Conservation (phyloP, 1,284 basidiomycete genomes). For the Ustilago curta region DNA sequence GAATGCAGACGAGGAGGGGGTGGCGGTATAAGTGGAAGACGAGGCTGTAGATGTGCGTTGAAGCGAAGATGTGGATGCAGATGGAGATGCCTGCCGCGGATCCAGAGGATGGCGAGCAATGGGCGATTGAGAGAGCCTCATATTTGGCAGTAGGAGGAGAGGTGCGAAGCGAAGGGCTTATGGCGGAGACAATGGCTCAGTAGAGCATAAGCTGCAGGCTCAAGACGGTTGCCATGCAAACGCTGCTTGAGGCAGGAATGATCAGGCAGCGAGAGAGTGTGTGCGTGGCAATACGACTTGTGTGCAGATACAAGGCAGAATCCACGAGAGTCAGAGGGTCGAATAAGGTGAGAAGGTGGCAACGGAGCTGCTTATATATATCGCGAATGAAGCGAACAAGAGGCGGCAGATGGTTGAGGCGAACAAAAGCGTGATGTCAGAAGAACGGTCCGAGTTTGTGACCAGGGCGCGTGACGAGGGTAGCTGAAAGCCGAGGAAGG, state of each 20-base stretch:
- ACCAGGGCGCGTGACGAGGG: not conserved
- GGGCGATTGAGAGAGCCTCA: slow-evolving; percentile 17
- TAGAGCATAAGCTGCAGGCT: slow-evolving; percentile 1
- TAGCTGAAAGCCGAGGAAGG: not conserved
- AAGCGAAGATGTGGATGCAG: slow-evolving; percentile 9
- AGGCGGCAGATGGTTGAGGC: too few relatives aligned
- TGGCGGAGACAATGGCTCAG: slow-evolving; percentile 4
- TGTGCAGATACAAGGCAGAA: not conserved
- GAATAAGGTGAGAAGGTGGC: not conserved
- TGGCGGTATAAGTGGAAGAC: slow-evolving; percentile 9
- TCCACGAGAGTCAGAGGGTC: not conserved
- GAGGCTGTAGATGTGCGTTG: slow-evolving; percentile 5
- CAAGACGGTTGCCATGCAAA: slow-evolving; percentile 17
- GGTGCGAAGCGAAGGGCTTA: not conserved
- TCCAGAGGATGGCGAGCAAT: slow-evolving; percentile 15
- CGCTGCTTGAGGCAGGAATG: slow-evolving; percentile 1
- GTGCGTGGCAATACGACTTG: not conserved
- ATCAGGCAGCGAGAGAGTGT: not conserved
- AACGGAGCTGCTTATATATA: too few relatives aligned
- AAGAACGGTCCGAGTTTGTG: not conserved
- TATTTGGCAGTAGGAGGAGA: not conserved
- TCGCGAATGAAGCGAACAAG: too few relatives aligned
- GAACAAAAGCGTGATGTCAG: too few relatives aligned
- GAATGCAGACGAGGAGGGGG: not conserved
- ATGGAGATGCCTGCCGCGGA: slow-evolving; percentile 27